Evolutionary conservation across 2,329 filamentous ascomycete species (phyloP).

Genomic region (Cordyceps pruinosa): DNA sequence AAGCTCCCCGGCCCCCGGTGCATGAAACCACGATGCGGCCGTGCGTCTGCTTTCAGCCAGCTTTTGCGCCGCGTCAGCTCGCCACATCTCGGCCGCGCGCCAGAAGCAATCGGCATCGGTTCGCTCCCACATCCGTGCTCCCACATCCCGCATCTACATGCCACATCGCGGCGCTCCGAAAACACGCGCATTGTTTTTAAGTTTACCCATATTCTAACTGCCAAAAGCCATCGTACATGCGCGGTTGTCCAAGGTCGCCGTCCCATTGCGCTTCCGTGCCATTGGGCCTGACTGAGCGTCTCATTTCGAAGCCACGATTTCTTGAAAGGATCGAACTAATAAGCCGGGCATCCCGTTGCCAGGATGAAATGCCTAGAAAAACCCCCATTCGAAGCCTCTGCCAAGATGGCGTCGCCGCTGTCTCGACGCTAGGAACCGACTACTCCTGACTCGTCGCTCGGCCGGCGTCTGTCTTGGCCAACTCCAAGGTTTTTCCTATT

Average conservation of each 20-base stretch:
- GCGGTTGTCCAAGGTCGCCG: not conserved
- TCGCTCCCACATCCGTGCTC: not conserved
- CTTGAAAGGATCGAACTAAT: too few relatives aligned
- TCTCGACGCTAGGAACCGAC: too few relatives aligned
- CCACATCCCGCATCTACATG: conserved; percentile 1
- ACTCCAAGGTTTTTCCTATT: not conserved
- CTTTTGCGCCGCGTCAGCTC: conserved; percentile 4
- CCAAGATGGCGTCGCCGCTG: too few relatives aligned
- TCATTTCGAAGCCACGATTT: too few relatives aligned
- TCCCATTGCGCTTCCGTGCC: not conserved
- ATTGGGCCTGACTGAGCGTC: too few relatives aligned
- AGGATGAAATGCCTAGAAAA: too few relatives aligned
- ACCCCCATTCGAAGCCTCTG: not conserved
- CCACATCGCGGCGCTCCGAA: not conserved
- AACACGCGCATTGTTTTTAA: not conserved
- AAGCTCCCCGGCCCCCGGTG: too few relatives aligned
- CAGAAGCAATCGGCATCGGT: not conserved
- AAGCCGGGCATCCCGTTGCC: too few relatives aligned
- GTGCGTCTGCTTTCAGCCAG: not conserved
- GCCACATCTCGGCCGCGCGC: not conserved
- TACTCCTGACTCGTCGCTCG: not conserved
- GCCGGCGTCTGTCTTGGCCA: not conserved
- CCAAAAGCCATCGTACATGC: not conserved
- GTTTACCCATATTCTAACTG: not conserved
- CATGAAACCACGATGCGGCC: not conserved